Conservation (phyloP, 2,329 filamentous ascomycete species). For the Calycina herbarum region DNA sequence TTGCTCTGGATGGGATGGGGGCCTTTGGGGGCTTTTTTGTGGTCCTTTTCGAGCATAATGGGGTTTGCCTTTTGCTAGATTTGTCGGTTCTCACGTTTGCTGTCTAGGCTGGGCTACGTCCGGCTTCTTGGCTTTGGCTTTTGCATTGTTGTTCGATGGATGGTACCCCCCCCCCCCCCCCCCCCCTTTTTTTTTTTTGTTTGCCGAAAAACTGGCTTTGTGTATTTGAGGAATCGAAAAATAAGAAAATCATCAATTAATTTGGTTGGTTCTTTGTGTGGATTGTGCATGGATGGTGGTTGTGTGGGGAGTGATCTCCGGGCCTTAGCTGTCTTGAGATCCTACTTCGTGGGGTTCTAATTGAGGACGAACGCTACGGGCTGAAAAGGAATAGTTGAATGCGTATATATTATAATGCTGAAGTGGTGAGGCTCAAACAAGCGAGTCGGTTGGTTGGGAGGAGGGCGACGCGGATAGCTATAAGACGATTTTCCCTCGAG, state of each 20-base stretch:
- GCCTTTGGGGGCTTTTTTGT: neutral
- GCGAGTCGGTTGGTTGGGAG: too few species aligned
- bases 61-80: neutral
- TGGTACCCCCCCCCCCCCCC: neutral
- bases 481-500: too few species aligned
- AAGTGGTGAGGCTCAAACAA: too few species aligned
- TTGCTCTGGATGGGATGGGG: neutral
- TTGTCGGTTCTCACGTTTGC: neutral
- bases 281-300: neutral
- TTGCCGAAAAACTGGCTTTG: conserved; percentile 2
- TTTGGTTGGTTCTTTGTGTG: neutral
- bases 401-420: too few species aligned
- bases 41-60: too few species aligned
- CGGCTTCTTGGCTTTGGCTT: neutral
- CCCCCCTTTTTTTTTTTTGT: neutral
- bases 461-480: too few species aligned
- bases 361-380: too few species aligned
- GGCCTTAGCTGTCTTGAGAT: too few species aligned
- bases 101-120: neutral
- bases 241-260: neutral
- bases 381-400: too few species aligned
- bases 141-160: neutral
- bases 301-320: too few species aligned
- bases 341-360: too few species aligned
- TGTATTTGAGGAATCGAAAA: neutral